Evolutionary conservation across 352 stramenopile genomes (phyloP).

Genomic region (Phytophthora brassicae): DNA sequence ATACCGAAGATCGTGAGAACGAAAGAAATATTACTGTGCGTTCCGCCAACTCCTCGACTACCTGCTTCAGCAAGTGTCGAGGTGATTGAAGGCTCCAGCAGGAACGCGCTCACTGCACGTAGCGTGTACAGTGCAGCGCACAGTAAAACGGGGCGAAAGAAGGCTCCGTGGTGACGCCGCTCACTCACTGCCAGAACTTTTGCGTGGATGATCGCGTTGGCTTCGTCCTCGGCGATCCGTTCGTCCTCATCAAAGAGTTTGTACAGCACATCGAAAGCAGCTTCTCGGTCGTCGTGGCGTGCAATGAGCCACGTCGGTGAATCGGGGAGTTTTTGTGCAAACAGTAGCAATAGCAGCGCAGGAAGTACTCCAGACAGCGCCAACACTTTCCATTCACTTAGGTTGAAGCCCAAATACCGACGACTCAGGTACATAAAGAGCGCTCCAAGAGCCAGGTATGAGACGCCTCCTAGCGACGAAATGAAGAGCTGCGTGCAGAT

Average conservation of each 20-base stretch:
- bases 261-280: conserved; percentile 62
- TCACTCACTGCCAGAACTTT: conserved; percentile 59
- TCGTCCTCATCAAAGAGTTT: conserved; percentile 56
- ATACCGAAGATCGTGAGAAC: conserved; percentile 66
- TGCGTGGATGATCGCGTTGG: conserved; percentile 78
- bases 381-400: conserved; percentile 81
- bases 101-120: conserved; percentile 42
- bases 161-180: conserved; percentile 55
- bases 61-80: conserved; percentile 32
- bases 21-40: conserved; percentile 38
- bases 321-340: conserved; percentile 70
- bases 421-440: conserved; percentile 68
- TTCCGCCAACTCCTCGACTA: conserved; percentile 27
- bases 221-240: conserved; percentile 57
- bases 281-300: conserved; percentile 67
- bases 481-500: conserved; percentile 46
- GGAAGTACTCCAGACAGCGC: conserved; percentile 54
- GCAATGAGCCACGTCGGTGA: conserved; percentile 81
- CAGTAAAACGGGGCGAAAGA: conserved; percentile 69
- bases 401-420: conserved; percentile 71
- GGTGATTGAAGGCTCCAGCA: conserved; percentile 60
- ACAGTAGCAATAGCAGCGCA: conserved; percentile 52
- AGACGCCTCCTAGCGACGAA: conserved; percentile 38
- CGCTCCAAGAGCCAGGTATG: conserved; percentile 57
- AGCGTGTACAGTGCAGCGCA: conserved; percentile 54